These are phyloP conservation scores for Plicaturopsis crispa DNA, from an alignment of 768 basidiomycete species.

Conservation along the genomic window DNA sequence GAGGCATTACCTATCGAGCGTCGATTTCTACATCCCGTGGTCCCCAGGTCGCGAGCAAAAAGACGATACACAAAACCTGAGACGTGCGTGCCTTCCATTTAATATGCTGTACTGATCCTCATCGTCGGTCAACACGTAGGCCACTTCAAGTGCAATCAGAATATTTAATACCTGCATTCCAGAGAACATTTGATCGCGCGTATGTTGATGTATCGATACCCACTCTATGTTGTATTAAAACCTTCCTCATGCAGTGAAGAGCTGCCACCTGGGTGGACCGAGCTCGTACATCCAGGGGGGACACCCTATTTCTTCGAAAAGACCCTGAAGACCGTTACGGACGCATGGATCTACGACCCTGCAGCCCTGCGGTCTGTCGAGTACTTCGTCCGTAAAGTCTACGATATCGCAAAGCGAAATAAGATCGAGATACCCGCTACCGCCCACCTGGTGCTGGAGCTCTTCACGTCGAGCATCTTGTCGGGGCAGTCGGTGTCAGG, in stretches of 20 bases:
- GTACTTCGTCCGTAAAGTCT: neutral
- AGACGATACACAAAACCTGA: no score
- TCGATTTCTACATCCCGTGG: no score
- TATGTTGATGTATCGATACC: no score
- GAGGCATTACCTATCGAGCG: no score
- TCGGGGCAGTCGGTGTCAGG: neutral
- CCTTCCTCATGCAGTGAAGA: neutral
- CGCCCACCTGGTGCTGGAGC: constrained; percentile 1
- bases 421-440: neutral
- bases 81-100: no score
- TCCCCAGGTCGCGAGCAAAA: no score
- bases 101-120: no score
- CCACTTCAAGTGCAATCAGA: no score
- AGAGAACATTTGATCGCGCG: no score
- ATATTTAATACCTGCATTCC: no score
- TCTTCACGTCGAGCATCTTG: neutral
- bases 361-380: neutral
- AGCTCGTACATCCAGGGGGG: constrained; percentile 20
- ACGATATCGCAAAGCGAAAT: neutral
- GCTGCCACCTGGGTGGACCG: constrained; percentile 18
- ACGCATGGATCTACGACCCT: constrained; percentile 1
- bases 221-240: no score
- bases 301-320: constrained; percentile 24
- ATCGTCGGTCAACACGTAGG: no score
- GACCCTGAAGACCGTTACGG: neutral